Evolutionary conservation across 306 rosid genomes (phyloP).

Genomic region (Hylodesmum podocarpum): DNA sequence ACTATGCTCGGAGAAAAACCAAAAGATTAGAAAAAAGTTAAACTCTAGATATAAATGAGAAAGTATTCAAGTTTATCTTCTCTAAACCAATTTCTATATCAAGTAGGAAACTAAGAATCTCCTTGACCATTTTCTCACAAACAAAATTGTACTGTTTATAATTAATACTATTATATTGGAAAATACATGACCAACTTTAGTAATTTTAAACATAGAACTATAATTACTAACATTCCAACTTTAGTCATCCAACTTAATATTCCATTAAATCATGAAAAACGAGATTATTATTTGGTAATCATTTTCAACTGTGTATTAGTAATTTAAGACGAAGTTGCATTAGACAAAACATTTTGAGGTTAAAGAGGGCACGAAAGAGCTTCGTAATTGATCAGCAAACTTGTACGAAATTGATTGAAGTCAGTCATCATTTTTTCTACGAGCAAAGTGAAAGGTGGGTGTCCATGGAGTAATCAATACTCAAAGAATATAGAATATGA

Average conservation of each 20-base stretch:
- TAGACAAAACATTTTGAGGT: not conserved
- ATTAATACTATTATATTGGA: too few species aligned
- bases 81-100: not conserved
- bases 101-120: conserved; percentile 9
- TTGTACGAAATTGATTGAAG: conserved; percentile 28
- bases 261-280: not conserved
- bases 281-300: not conserved
- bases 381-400: conserved; percentile 12
- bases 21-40: not conserved
- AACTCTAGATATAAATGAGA: not conserved
- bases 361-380: conserved; percentile 18
- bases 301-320: not conserved
- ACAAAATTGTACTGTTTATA: not conserved
- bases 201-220: not conserved
- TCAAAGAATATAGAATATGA: conserved; percentile 37
- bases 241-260: not conserved
- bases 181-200: not conserved
- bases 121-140: not conserved
- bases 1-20: not conserved
- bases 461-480: conserved; percentile 35
- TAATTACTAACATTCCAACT: not conserved
- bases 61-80: not conserved
- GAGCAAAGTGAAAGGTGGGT: conserved; percentile 1
- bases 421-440: not conserved
- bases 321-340: not conserved